These are phyloP conservation scores for Leccinum fibrillosum DNA, from an alignment of 768 basidiomycete genomes.

Conservation along the genomic window DNA sequence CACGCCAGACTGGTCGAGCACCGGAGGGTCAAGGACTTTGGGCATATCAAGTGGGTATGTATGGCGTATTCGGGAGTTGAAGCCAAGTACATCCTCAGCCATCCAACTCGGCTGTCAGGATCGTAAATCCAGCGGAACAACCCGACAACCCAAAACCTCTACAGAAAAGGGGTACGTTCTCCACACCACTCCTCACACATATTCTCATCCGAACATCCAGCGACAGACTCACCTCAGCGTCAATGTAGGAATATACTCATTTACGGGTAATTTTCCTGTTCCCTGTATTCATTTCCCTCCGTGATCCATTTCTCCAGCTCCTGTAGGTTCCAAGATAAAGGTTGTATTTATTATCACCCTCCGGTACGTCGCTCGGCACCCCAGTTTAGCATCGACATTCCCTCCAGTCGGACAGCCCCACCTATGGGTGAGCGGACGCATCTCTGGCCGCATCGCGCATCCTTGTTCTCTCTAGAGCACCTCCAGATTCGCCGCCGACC, in stretches of 20 bases:
- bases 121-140: slow-evolving; percentile 56
- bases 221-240: slow-evolving; percentile 62
- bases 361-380: slow-evolving; percentile 39
- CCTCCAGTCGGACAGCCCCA: slow-evolving; percentile 17
- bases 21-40: slow-evolving; percentile 44
- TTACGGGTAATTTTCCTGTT: slow-evolving; percentile 60
- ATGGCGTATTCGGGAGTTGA: slow-evolving; percentile 60
- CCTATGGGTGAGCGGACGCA: slow-evolving; percentile 26
- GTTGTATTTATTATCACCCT: slow-evolving; percentile 82
- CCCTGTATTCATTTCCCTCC: background rate
- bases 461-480: slow-evolving; percentile 28
- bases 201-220: slow-evolving; percentile 5
- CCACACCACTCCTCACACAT: background rate
- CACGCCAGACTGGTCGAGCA: slow-evolving; percentile 67
- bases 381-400: slow-evolving; percentile 12
- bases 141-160: slow-evolving; percentile 40
- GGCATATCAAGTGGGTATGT: slow-evolving; percentile 69
- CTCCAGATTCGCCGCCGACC: slow-evolving; percentile 44
- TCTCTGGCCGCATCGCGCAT: background rate
- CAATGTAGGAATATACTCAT: slow-evolving; percentile 92
- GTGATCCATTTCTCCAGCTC: slow-evolving; percentile 42
- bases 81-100: slow-evolving; percentile 38
- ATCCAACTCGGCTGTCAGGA: slow-evolving; percentile 62
- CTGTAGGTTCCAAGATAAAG: slow-evolving; percentile 85
- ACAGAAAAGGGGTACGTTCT: slow-evolving; percentile 53